Conservation (phyloP, 495 filamentous ascomycete species). For the Lophiostoma macrostomum region DNA sequence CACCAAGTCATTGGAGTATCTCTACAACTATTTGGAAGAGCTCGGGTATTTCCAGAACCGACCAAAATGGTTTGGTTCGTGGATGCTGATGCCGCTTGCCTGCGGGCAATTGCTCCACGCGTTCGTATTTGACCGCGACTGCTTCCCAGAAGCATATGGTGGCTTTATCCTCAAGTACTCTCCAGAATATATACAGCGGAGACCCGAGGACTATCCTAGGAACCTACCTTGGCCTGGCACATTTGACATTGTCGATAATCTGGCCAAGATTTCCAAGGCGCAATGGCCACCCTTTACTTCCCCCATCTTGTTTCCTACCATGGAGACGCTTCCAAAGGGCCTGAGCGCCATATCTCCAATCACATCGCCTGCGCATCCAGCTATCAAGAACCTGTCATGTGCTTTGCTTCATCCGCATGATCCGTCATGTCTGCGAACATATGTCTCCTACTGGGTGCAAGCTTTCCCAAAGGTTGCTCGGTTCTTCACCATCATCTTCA, state of each 20-base stretch:
- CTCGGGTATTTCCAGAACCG: constrained; percentile 72
- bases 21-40: constrained; percentile 78
- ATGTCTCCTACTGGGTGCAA: constrained; percentile 75
- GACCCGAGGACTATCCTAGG: constrained; percentile 66
- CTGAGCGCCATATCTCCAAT: constrained; percentile 72
- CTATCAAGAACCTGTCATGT: constrained; percentile 78
- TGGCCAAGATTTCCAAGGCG: constrained; percentile 74
- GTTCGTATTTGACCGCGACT: constrained; percentile 88
- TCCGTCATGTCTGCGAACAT: constrained; percentile 81
- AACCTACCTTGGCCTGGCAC: constrained; percentile 69
- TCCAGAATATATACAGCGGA: constrained; percentile 70
- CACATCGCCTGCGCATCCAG: constrained; percentile 77
- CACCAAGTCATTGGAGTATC: constrained; percentile 78
- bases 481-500: constrained; percentile 68
- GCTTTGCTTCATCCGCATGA: constrained; percentile 86
- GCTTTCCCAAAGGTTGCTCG: constrained; percentile 76
- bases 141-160: constrained; percentile 71
- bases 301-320: constrained; percentile 79
- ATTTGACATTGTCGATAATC: constrained; percentile 73
- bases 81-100: constrained; percentile 90
- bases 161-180: constrained; percentile 72
- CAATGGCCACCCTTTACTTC: constrained; percentile 89
- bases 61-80: constrained; percentile 91
- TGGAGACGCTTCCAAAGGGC: constrained; percentile 55
- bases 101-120: constrained; percentile 89